Evolutionary conservation across 2,329 filamentous ascomycete species (phyloP), one percentile per base, ranked within the genome.

Genomic region (Ophiostoma australiae): DNA sequence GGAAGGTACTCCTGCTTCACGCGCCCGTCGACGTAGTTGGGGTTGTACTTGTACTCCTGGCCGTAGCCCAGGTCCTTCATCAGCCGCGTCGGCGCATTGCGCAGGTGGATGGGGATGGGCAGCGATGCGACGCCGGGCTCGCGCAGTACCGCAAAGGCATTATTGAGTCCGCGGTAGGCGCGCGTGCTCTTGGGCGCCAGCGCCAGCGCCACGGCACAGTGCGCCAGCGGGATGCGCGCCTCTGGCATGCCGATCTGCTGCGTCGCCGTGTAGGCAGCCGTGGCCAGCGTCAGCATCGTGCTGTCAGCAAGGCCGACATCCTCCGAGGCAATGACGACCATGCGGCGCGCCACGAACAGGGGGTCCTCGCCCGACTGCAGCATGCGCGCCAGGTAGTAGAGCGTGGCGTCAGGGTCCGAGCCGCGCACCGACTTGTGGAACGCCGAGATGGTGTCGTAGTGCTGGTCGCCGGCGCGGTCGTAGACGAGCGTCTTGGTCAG

Each of bases 371-470:
- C 94, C 0, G 92, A 95, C 77, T 97, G 91, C 5, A 99, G 87
- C 95, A 99, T 99, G 48, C 95, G 90, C 0, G 92, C 92, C 1
- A 99, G 87, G 79, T 98, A 99, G 82, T 98, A 99, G 1, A 99
- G 85, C 0, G 94, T 87, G 0, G 94, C 95, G 79, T 98, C 91
- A 0, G 94, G 80, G 77, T 97, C 90, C 70, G 89, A 91, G 58
- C 95, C 95, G 66, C 95, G 91, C 11, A 98, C 90, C 2, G 93
- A 93, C 77, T 99, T 99, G 85, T 98, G 95, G 76, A 98, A 95
- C 39, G 95, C 95, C 0, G 92, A 97, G 77, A 99, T 98, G 70
- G 92, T 95, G 78, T 99, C 94, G 82, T 98, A 99, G 81, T 98
- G 95, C 78, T 97, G 93, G 80, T 99, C 95, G 69, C 95, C 94